Conservation (phyloP, 2,329 filamentous ascomycete genomes). For the Colletotrichum karsti region DNA sequence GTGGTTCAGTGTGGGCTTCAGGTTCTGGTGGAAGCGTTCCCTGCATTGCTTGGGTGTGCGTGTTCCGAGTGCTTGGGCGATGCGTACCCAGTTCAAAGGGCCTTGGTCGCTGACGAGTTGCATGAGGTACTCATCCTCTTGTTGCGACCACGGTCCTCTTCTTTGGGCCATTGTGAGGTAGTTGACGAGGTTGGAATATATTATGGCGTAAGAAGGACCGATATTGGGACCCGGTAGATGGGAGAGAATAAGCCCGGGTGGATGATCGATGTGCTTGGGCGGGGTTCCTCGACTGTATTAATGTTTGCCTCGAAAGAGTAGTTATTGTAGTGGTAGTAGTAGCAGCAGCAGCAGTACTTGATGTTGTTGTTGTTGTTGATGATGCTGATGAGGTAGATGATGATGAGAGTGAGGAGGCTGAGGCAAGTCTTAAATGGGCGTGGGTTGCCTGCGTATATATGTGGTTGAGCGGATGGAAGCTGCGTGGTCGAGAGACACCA, state of each 20-base stretch:
- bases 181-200: neutral
- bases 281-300: neutral
- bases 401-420: slow-evolving; percentile 9
- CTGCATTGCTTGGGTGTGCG: slow-evolving; percentile 94
- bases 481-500: slow-evolving; percentile 24
- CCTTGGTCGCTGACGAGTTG: slow-evolving; percentile 76
- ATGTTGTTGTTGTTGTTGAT: neutral
- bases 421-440: neutral
- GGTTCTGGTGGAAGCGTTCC: slow-evolving; percentile 92
- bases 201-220: too few relatives aligned
- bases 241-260: neutral
- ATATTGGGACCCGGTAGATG: too few relatives aligned
- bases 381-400: neutral
- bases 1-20: slow-evolving; percentile 80
- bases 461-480: slow-evolving; percentile 25
- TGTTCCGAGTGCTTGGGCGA: slow-evolving; percentile 77
- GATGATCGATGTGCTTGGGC: neutral
- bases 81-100: slow-evolving; percentile 89
- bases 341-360: too few relatives aligned
- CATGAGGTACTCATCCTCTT: slow-evolving; percentile 77
- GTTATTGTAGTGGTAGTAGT: too few relatives aligned
- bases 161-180: slow-evolving; percentile 32
- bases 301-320: neutral
- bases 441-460: slow-evolving; percentile 25
- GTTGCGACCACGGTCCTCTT: slow-evolving; percentile 84